A percentile compares a stretch with the other conserved stretches of the same genome.
Evolutionary conservation across 768 basidiomycete species (phyloP).

Genomic region (Trametes meyenii): DNA sequence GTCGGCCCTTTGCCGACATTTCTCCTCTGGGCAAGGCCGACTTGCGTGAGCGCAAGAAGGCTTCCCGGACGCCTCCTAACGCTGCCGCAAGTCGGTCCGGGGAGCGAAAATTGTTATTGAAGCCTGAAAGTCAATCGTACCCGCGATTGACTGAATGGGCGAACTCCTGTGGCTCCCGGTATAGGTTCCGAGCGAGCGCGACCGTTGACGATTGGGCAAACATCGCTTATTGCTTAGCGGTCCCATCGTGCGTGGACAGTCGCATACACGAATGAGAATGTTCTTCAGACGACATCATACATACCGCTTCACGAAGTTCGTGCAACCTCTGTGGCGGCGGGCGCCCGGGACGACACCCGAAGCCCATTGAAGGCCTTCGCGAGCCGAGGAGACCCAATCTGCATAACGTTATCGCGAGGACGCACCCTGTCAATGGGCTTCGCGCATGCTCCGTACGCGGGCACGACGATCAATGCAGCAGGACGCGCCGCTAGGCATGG

Average conservation of each 20-base stretch:
- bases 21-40: not conserved
- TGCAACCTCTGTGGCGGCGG: too few relatives aligned
- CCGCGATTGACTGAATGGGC: slow-evolving; percentile 5
- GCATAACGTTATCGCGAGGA: not conserved
- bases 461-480: slow-evolving; percentile 3
- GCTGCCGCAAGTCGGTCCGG: not conserved
- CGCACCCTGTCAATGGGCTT: not conserved
- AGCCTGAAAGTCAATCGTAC: not conserved
- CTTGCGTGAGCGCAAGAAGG: slow-evolving; percentile 2
- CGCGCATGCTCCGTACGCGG: not conserved
- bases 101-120: not conserved
- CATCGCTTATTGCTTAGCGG: slow-evolving; percentile 10
- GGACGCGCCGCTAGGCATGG: not conserved
- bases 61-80: not conserved
- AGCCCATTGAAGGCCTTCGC: not conserved
- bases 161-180: not conserved
- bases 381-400: not conserved
- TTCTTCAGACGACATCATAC: not conserved
- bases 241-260: not conserved
- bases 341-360: not conserved
- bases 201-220: not conserved
- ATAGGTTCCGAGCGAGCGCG: not conserved
- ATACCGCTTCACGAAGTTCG: not conserved
- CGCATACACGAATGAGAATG: slow-evolving; percentile 2
- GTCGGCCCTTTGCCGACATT: slow-evolving; percentile 1